Percentiles rank a stretch among this genome's conserved stretches.
These are phyloP conservation scores for Boletus barrowsii DNA, from an alignment of 768 basidiomycete genomes.

Conservation along the genomic window DNA sequence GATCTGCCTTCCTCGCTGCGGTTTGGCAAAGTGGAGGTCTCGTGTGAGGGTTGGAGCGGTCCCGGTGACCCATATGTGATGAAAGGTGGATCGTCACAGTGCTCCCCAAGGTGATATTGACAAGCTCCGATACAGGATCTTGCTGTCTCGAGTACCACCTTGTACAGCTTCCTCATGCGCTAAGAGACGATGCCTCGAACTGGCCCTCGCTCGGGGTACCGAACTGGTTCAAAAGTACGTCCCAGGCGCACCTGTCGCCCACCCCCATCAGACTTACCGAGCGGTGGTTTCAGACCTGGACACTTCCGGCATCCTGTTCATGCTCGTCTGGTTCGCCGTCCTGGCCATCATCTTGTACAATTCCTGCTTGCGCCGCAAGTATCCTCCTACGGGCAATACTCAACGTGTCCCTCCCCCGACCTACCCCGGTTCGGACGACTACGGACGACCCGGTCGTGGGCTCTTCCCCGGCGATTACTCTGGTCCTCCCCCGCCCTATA, in stretches of 20 bases:
- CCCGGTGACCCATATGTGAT: constrained; percentile 83
- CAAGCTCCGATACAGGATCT: constrained; percentile 51
- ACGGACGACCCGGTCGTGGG: constrained; percentile 31
- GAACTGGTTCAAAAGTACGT: constrained; percentile 25
- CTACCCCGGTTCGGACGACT: constrained; percentile 29
- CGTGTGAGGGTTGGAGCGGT: constrained; percentile 86
- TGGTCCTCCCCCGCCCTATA: constrained; percentile 59
- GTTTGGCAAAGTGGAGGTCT: constrained; percentile 82
- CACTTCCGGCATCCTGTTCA: constrained; percentile 48
- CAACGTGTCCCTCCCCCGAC: constrained; percentile 24
- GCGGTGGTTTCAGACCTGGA: constrained; percentile 40
- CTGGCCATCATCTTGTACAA: constrained; percentile 54
- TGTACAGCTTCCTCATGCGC: constrained; percentile 55
- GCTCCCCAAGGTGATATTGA: neutral
- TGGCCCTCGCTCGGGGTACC: constrained; percentile 11
- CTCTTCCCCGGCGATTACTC: constrained; percentile 54
- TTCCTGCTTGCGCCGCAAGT: constrained; percentile 45
- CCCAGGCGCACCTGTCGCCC: neutral
- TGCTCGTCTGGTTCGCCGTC: constrained; percentile 53
- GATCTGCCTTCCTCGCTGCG: constrained; percentile 81
- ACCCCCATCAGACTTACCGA: neutral
- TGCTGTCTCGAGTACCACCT: constrained; percentile 86
- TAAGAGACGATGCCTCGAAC: constrained; percentile 16
- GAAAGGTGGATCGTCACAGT: constrained; percentile 53
- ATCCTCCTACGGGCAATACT: constrained; percentile 31